Conservation (phyloP, 2,329 filamentous ascomycete species). For the Cadophora gregata region DNA sequence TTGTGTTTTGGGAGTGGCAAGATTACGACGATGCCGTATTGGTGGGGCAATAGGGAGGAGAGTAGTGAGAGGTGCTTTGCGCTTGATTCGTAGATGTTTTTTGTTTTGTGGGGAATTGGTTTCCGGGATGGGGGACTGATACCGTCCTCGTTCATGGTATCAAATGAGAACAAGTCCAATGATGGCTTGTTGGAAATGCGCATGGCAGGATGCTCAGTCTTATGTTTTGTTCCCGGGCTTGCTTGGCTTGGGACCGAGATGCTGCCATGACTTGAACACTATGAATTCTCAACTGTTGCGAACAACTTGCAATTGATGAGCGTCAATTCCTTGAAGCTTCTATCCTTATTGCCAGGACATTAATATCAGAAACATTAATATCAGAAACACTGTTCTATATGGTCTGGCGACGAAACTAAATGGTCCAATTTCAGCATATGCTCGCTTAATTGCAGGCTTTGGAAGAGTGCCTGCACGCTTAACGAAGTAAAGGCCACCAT, state of each 20-base stretch:
- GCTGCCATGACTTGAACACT: background rate
- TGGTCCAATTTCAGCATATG: background rate
- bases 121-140: too few relatives aligned
- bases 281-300: background rate
- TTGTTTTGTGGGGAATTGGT: background rate
- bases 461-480: background rate
- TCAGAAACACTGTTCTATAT: too few relatives aligned
- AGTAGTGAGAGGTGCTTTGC: constrained; percentile 66
- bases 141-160: too few relatives aligned
- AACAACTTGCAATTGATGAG: background rate
- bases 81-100: constrained; percentile 36
- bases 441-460: background rate
- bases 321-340: background rate
- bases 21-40: constrained; percentile 62
- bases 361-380: too few relatives aligned
- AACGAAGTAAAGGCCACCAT: too few relatives aligned
- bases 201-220: background rate
- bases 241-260: background rate
- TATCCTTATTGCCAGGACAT: too few relatives aligned
- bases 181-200: too few relatives aligned
- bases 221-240: background rate
- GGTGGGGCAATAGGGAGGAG: constrained; percentile 66
- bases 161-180: too few relatives aligned
- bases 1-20: constrained; percentile 63
- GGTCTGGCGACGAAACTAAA: too few relatives aligned